Evolutionary conservation across 768 basidiomycete species (phyloP).

Genomic region (Neoboletus magnificus): DNA sequence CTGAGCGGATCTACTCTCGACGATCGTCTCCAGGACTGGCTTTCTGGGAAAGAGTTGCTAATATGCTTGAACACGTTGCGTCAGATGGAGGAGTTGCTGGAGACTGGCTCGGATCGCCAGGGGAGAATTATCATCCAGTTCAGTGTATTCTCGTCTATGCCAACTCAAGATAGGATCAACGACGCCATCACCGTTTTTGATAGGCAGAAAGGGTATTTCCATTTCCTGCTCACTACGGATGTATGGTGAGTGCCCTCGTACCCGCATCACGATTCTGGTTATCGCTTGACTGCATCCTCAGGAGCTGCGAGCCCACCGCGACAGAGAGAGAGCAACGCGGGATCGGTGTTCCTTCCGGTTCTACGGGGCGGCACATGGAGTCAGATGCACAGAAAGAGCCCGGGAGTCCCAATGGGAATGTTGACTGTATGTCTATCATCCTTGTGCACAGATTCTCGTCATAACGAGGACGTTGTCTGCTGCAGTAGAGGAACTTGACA

Average conservation of each 20-base stretch:
- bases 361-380: too few relatives aligned
- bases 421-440: too few relatives aligned
- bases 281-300: background rate
- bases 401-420: too few relatives aligned
- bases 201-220: background rate
- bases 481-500: too few relatives aligned
- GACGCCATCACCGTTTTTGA: background rate
- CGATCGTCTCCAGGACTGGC: background rate
- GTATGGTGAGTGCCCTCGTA: background rate
- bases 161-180: background rate
- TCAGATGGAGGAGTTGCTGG: background rate
- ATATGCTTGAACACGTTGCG: background rate
- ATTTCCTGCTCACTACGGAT: background rate
- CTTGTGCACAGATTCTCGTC: too few relatives aligned
- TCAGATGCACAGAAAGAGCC: too few relatives aligned
- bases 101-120: background rate
- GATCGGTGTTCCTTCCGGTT: background rate
- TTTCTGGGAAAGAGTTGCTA: background rate
- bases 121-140: background rate
- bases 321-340: background rate
- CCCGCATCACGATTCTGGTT: background rate
- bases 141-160: background rate
- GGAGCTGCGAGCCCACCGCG: background rate
- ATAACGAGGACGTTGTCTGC: too few relatives aligned
- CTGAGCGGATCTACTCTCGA: background rate